Evolutionary conservation across 1,284 basidiomycete species (phyloP), one percentile per base, ranked within the genome.

Genomic region (Blastosporella zonata): DNA sequence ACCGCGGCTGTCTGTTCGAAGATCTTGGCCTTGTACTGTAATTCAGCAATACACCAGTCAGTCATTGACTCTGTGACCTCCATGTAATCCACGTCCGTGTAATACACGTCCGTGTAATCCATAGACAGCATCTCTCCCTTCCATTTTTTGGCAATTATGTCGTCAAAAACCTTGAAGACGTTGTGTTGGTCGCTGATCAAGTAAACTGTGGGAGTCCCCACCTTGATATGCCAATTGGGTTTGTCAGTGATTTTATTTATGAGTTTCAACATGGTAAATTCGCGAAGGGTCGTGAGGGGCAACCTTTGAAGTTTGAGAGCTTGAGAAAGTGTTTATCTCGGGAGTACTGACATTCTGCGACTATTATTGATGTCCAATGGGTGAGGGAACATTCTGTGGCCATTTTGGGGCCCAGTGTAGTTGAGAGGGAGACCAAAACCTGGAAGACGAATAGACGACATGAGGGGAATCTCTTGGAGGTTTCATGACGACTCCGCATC

Each of bases 161-260:
- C 50, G 33, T 58, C 48, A 25, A 42, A 42, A 13, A 47, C 31
- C 40, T 47, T 31, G 25, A 8, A 25, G 13, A 22, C n/a, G n/a
- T n/a, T n/a, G 29, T 3, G 29, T 31, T 28, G 17, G 17, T 12
- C 13, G n/a, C 15, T n/a, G n/a, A n/a, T n/a, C n/a, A n/a, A n/a
- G 18, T 37, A 17, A n/a, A 12, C 25, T 13, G 21, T 9, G 6
- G 20, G 44, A 36, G 17, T 21, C 7, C 34, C 21, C 18, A 60
- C 59, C 52, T 63, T 62, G 21, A 47, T 29, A 47, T 60, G 37
- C 56, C 60, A 62, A n/a, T 59, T 53, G 2, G 53, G 45, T 38
- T 62, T 61, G 28, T 65, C 63, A 0, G 61, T 63, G 28, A 64
- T 52, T n/a, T 37, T 49, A 33, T 63, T 62, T 61, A 64, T 62